phyloP scores from a whole-genome alignment of 805 yeast genomes.

The Candida lessepsii region DNA sequence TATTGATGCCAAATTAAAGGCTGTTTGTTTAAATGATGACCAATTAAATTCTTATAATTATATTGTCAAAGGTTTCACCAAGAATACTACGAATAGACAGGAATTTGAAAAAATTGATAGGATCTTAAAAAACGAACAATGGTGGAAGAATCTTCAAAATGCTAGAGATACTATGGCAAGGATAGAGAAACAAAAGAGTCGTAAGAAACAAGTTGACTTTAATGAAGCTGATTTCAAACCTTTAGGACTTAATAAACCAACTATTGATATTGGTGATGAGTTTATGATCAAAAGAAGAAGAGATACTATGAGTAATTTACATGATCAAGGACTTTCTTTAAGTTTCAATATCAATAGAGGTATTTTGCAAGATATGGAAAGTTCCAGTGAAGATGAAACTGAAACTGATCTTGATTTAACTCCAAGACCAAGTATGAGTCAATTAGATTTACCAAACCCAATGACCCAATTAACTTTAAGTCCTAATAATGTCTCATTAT shows the following conservation, averaged over 20 bases:
- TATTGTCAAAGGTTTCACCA: constrained; percentile 65
- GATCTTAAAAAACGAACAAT: constrained; percentile 59
- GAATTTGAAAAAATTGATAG: constrained; percentile 46
- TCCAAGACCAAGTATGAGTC: background rate
- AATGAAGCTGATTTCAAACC: constrained; percentile 9
- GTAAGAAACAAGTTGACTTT: constrained; percentile 10
- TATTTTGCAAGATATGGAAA: constrained; percentile 21
- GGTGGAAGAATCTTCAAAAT: constrained; percentile 77
- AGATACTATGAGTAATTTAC: constrained; percentile 61
- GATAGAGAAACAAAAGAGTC: constrained; percentile 26
- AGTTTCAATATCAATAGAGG: constrained; percentile 67
- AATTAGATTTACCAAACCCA: background rate
- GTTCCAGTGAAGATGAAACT: constrained; percentile 22
- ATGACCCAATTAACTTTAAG: no score
- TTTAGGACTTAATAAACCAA: constrained; percentile 9
- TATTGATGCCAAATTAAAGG: constrained; percentile 78
- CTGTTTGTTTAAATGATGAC: constrained; percentile 64
- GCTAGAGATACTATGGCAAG: constrained; percentile 48
- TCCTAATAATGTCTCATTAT: no score
- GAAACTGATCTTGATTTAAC: constrained; percentile 7
- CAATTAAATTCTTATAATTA: constrained; percentile 64
- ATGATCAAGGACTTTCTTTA: constrained; percentile 64
- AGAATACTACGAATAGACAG: constrained; percentile 24
- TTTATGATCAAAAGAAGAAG: constrained; percentile 30
- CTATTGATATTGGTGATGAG: background rate